Base-by-base conservation (phyloP, 352 stramenopile species). In the Pythium oligandrum region DNA sequence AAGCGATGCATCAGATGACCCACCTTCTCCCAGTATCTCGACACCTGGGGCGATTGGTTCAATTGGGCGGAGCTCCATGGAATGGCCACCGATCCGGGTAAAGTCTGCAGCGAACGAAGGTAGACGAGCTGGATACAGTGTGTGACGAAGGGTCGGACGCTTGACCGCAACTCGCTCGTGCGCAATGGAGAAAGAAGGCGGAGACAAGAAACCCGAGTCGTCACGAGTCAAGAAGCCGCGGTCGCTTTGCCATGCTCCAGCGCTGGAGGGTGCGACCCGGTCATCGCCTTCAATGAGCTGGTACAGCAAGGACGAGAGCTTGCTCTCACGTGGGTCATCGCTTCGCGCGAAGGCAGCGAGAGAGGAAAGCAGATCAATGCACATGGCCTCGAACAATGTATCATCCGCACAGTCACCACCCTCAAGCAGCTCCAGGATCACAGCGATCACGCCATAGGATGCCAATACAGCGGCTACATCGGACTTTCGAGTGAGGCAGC, bases 221-320 rank as follows among this genome's bases (percentile, higher is more conserved):
- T 70, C 57, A 26, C 72, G 73, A 30, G 45, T 36, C 3, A 91
- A 63, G 48, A 89, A 91, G 11, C 53, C 71, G 6, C 80, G 66
- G 57, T 91, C 74, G 26, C 50, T 75, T 33, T 87, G 71, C 80
- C 80, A 91, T 4, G 53, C 34, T 33, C 3, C 11, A 35, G 44
- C 56, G 3, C 47, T 33, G 30, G 42, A 31, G 7, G 36, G 39
- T 1, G 12, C 33, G 1, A 40, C 42, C 4, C 34, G n/a, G 1
- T 88, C 77, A 30, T 86, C 74, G 37, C 58, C 75, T 40, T 89
- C 78, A 34, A 91, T 66, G 7, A 88, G 53, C 30, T 70, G 61
- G 46, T 78, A 85, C 4, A 91, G 55, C 8, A 72, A 67, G 9
- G 78, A 88, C 5, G 78, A 73, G 6, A 91, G 53, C 9, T 63